Evolutionary conservation across 768 basidiomycete genomes (phyloP).

Genomic region (Rubroboletus satanas): DNA sequence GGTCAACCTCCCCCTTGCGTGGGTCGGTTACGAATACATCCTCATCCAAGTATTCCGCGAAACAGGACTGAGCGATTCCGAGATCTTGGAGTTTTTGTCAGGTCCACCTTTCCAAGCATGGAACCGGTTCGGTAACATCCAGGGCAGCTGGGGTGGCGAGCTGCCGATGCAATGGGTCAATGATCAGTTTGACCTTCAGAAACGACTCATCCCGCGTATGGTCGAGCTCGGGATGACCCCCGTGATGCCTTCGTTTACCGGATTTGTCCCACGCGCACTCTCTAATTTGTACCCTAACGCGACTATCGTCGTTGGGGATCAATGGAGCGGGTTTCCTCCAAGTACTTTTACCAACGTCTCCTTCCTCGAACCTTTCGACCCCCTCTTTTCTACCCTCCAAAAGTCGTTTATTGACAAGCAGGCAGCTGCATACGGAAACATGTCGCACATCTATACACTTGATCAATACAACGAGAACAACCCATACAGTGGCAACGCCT

Average conservation of each 20-base stretch:
- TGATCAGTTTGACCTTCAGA: conserved; percentile 37
- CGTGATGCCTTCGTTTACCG: conserved; percentile 40
- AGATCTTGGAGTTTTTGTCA: conserved; percentile 35
- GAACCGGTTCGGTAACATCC: conserved; percentile 44
- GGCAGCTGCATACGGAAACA: conserved; percentile 33
- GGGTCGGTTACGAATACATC: conserved; percentile 39
- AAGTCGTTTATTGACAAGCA: conserved; percentile 39
- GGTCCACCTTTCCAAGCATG: conserved; percentile 40
- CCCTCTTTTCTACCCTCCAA: conserved; percentile 36
- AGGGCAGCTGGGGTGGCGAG: conserved; percentile 37
- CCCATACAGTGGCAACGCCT: conserved; percentile 32
- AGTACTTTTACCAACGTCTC: conserved; percentile 33
- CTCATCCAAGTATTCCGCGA: conserved; percentile 37
- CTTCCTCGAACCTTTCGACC: conserved; percentile 40
- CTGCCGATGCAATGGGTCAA: conserved; percentile 37
- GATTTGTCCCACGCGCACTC: conserved; percentile 38
- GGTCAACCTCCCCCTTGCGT: conserved; percentile 41
- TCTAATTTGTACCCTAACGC: conserved; percentile 31
- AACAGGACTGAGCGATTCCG: conserved; percentile 33
- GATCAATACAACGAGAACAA: conserved; percentile 45
- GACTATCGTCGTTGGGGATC: conserved; percentile 33
- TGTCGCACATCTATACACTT: conserved; percentile 42
- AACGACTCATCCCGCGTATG: conserved; percentile 36
- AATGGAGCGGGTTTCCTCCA: conserved; percentile 37
- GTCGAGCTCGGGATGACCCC: conserved; percentile 42